Conservation (phyloP, 2,329 filamentous ascomycete species). For the Exophiala sideris region DNA sequence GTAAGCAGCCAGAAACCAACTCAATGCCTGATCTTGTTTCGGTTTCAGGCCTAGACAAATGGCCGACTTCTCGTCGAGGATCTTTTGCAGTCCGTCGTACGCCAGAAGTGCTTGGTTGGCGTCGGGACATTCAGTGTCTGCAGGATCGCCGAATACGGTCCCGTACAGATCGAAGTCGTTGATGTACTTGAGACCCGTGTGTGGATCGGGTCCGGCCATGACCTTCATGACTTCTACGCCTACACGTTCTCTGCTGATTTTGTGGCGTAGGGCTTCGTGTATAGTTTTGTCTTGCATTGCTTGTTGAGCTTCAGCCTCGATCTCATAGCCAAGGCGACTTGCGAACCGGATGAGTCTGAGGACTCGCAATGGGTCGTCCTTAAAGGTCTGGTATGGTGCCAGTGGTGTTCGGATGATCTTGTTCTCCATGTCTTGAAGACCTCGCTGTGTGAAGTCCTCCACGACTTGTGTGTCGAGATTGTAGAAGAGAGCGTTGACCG, state of each 20-base stretch:
- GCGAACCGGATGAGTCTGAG: constrained; percentile 86
- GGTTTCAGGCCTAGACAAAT: constrained; percentile 22
- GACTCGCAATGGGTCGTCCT: constrained; percentile 85
- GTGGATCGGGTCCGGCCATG: constrained; percentile 60
- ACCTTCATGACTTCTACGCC: constrained; percentile 89
- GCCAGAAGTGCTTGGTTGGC: constrained; percentile 9
- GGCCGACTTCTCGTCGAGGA: constrained; percentile 20
- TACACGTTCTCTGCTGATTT: constrained; percentile 89
- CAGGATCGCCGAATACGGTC: constrained; percentile 27
- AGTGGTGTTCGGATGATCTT: constrained; percentile 80
- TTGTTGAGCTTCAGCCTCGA: constrained; percentile 64
- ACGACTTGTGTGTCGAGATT: constrained; percentile 76
- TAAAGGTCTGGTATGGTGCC: constrained; percentile 86
- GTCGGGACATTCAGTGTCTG: not conserved
- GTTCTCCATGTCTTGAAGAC: constrained; percentile 69
- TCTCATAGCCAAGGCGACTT: constrained; percentile 74
- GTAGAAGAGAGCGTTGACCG: constrained; percentile 93
- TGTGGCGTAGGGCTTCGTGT: constrained; percentile 70
- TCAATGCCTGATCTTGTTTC: constrained; percentile 22
- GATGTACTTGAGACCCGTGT: constrained; percentile 25
- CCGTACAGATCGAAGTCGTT: constrained; percentile 24
- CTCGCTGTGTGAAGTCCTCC: constrained; percentile 77
- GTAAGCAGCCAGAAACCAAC: constrained; percentile 30
- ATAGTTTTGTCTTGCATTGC: constrained; percentile 81
- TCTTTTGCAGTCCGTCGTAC: constrained; percentile 15